These are phyloP conservation scores for Sclerotinia sclerotiorum DNA, from an alignment of 2,329 filamentous ascomycete genomes.

Conservation along the genomic window DNA sequence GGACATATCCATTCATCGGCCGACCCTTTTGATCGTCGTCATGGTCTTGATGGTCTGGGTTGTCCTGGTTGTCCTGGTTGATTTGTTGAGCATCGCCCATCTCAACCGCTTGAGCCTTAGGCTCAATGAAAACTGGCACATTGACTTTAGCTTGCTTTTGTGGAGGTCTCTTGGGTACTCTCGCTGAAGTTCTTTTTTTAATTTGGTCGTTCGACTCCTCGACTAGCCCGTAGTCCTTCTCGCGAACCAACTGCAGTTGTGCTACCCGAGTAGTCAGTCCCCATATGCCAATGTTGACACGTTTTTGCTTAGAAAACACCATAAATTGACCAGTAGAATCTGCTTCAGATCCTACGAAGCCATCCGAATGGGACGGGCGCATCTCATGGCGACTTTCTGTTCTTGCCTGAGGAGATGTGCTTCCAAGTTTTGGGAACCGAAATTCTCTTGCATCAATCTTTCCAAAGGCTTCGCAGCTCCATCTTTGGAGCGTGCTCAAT, in stretches of 20 bases:
- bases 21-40: not conserved
- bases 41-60: not conserved
- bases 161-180: not conserved
- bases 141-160: not conserved
- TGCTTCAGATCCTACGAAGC: conserved; percentile 35
- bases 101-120: not conserved
- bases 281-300: not conserved
- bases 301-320: conserved; percentile 24
- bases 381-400: not conserved
- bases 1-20: not conserved
- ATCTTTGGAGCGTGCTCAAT: not conserved
- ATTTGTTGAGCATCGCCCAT: not conserved
- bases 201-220: not conserved
- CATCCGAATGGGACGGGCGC: conserved; percentile 31
- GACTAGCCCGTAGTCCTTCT: conserved; percentile 1
- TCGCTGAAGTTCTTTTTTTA: too few species aligned
- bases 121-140: not conserved
- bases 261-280: conserved; percentile 18
- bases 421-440: conserved; percentile 29
- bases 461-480: conserved; percentile 11
- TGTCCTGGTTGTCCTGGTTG: too few species aligned
- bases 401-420: not conserved
- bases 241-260: conserved; percentile 26
- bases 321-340: conserved; percentile 32
- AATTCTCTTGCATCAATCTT: conserved; percentile 27